Base-by-base conservation (phyloP, 371 early-diverging fungal species). In the Lichtheimia hyalospora region DNA sequence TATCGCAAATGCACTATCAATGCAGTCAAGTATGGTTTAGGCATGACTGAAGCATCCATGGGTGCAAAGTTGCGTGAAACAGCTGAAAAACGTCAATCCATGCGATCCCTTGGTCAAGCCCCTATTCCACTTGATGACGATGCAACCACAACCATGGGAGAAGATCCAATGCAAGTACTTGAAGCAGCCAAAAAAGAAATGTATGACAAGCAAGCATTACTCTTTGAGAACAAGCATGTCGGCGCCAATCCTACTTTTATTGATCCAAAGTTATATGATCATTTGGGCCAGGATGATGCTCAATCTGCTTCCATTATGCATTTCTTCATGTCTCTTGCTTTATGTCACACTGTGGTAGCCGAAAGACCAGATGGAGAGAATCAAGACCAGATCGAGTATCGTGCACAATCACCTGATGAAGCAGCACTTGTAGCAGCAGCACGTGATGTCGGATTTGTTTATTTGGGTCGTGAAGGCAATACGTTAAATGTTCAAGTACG, bases 321-420 rank as follows among this genome's bases (percentile, higher is more conserved):
- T 66, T 98, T 96, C 63, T 78, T 91, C 57, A 81, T 88, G n/a
- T 78, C 95, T 12, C 74, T 98, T 41, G 90, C 95, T 0, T 81
- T 96, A 7, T 98, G 98, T 67, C 97, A 98, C 64, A 94, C 95
- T 2, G 96, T 91, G 25, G 90, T 95, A 62, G 90, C 89, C 0
- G 81, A 82, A 52, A 52, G 74, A 6, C 74, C 77, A 25, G 80
- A 77, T 48, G 66, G 74, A 41, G 62, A 70, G 0, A 77, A 83
- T 44, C 66, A 73, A 13, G 73, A 75, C 54, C 65, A 71, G 10
- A 70, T 87, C 49, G 82, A 73, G 51, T 96, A 93, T 74, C 93
- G 95, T 69, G 92, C 95, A 0, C 86, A 93, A 6, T 94, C 95
- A 3, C 98, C 98, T 2, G 98, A 98, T 66, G 98, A 98, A 70